Evolutionary conservation across 108 stramenopile species (phyloP).

Genomic region (Nitzschia sp.): DNA sequence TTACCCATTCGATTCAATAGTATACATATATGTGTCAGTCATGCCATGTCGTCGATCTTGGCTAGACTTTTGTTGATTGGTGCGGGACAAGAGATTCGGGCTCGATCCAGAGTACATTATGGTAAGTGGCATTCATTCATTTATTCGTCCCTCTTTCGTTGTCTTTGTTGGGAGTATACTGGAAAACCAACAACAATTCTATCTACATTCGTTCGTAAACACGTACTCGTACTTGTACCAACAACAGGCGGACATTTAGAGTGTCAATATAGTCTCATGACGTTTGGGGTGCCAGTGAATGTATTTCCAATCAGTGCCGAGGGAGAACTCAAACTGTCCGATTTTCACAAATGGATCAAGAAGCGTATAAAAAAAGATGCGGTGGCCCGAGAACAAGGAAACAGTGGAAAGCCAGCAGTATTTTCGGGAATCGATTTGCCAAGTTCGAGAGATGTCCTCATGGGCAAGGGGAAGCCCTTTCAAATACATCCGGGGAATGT

Average conservation of each 20-base stretch:
- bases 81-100: background rate
- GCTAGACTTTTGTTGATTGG: constrained; percentile 5
- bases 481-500: constrained; percentile 24
- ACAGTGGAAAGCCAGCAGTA: background rate
- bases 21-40: constrained; percentile 3
- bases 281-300: constrained; percentile 24
- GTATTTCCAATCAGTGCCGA: constrained; percentile 11
- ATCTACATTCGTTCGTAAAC: background rate
- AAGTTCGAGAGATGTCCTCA: constrained; percentile 5
- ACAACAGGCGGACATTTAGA: constrained; percentile 25
- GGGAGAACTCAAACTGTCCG: background rate
- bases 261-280: constrained; percentile 23
- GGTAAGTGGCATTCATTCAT: background rate
- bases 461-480: constrained; percentile 19
- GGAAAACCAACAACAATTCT: background rate
- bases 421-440: constrained; percentile 11
- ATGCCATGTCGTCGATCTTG: background rate
- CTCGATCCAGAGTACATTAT: background rate
- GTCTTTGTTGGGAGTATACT: background rate
- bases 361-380: constrained; percentile 1
- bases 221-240: background rate
- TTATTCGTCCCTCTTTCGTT: background rate
- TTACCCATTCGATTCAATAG: background rate
- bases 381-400: background rate
- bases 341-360: constrained; percentile 9